Percentiles rank a stretch among this genome's conserved stretches.
Evolutionary conservation across 345 rosid species (phyloP).

Genomic region (Barbarea vulgaris): DNA sequence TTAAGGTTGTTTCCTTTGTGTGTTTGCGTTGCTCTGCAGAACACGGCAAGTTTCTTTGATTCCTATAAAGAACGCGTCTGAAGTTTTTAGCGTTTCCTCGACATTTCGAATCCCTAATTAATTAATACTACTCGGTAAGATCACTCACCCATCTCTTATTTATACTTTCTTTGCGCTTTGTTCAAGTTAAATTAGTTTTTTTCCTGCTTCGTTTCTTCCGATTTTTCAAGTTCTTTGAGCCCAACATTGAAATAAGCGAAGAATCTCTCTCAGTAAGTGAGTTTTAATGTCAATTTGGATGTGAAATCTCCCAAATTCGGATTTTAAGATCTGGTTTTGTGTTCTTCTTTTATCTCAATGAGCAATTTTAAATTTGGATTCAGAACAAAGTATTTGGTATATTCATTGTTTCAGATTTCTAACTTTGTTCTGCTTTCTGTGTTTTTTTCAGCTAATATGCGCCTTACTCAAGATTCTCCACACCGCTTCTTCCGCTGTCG

Average conservation of each 20-base stretch:
- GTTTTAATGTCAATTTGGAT: neutral
- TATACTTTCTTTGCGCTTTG: slow-evolving; percentile 21
- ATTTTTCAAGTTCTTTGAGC: neutral
- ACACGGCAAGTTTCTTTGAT: slow-evolving; percentile 38
- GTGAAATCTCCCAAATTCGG: neutral
- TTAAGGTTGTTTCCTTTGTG: neutral
- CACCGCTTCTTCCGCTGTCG: slow-evolving; percentile 56
- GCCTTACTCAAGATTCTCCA: slow-evolving; percentile 60
- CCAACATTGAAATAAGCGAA: slow-evolving; percentile 14
- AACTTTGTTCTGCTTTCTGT: neutral
- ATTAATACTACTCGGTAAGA: neutral
- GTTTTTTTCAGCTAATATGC: slow-evolving; percentile 51
- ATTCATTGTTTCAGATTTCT: neutral
- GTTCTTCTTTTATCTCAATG: neutral
- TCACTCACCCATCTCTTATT: slow-evolving; percentile 5
- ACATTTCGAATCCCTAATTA: neutral
- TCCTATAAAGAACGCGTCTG: slow-evolving; percentile 28
- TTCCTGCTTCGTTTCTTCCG: neutral
- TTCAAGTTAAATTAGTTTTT: neutral
- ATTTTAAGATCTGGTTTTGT: neutral
- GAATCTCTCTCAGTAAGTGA: slow-evolving; percentile 23
- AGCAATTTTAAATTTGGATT: neutral
- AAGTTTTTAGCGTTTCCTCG: slow-evolving; percentile 14
- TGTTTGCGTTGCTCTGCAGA: slow-evolving; percentile 6
- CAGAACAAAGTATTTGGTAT: neutral